Evolutionary conservation across 352 stramenopile genomes (phyloP), one percentile per base, ranked within the genome.

Genomic region (Globisporangium nodosum): DNA sequence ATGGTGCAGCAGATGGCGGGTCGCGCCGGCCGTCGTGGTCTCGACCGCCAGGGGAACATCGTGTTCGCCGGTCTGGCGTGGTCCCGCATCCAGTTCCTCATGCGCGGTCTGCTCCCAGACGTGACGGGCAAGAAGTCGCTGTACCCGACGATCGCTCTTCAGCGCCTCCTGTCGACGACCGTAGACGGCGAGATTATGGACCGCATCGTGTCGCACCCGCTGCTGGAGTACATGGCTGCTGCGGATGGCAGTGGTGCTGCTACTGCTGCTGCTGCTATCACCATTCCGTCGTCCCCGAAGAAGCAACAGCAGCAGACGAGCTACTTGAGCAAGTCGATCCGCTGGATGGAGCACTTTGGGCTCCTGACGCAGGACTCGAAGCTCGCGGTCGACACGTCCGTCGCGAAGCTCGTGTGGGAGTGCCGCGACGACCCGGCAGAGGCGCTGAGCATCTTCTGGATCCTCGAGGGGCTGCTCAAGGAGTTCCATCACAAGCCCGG

Each of bases 1-100:
- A 98, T 99, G 88, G 96, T 98, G 16, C 96, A 99, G 74, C 97
- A 99, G 76, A 99, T 99, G 96, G 94, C 97, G 76, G 97, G 97
- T 71, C 93, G 97, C 74, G 96, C 97, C 35, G 97, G 97, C 64
- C 94, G 97, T 68, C 92, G 97, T 87, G 97, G 97, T 67, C 87
- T 99, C 56, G 97, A 99, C 73, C 87, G 96, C 35, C 95, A 99
- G 74, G 96, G 96, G 68, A 98, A 98, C 74, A 81, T 99, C 48
- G 79, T 99, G 48, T 99, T 98, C 68, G 87, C 96, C 35, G 95
- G 95, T 58, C 86, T 98, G 60, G 87, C 94, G 49, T 98, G 92
- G 90, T 77, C 83, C 31, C 94, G 96, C 61, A 98, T 99, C 66
- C 92, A 98, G 63, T 97, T 97, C 66, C 77, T 99, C 47, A 98